A percentile compares a stretch with the other conserved stretches of the same genome.
Conservation (phyloP, 2,329 filamentous ascomycete genomes). For the Cordyceps tenuipes region DNA sequence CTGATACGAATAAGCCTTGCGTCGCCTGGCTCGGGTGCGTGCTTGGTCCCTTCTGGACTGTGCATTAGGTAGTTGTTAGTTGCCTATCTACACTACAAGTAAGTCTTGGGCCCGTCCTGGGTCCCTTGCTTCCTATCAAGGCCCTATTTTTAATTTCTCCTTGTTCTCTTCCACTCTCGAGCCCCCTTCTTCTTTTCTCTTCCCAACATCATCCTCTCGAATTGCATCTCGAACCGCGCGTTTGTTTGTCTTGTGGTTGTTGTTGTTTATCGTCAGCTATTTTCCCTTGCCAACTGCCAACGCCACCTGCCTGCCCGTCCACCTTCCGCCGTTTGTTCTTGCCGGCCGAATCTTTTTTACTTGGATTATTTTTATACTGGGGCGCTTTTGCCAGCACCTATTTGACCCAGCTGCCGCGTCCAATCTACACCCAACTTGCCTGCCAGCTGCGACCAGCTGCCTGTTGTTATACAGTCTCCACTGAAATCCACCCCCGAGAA, state of each 20-base stretch:
- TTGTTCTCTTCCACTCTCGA: not conserved
- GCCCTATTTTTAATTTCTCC: conserved; percentile 1
- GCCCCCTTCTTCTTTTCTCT: not conserved
- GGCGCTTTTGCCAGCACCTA: not conserved
- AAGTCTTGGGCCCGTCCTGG: not conserved
- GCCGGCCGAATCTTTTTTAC: not conserved
- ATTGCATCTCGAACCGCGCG: not conserved
- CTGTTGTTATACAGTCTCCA: not conserved
- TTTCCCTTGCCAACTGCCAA: not conserved
- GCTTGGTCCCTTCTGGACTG: not conserved
- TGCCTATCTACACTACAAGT: not conserved
- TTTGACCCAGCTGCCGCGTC: not conserved
- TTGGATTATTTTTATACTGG: not conserved
- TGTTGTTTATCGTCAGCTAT: not conserved
- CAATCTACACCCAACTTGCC: not conserved
- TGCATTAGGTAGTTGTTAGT: conserved; percentile 1
- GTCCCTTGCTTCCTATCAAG: not conserved
- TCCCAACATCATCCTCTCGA: not conserved
- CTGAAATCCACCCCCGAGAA: not conserved
- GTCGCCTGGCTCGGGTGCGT: not conserved
- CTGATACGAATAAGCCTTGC: not conserved
- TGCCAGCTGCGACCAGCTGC: not conserved
- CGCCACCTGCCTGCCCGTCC: not conserved
- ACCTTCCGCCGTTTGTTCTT: conserved; percentile 1
- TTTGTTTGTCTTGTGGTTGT: not conserved